phyloP scores from a whole-genome alignment of 352 stramenopile species.

The Globisporangium barbulae region DNA sequence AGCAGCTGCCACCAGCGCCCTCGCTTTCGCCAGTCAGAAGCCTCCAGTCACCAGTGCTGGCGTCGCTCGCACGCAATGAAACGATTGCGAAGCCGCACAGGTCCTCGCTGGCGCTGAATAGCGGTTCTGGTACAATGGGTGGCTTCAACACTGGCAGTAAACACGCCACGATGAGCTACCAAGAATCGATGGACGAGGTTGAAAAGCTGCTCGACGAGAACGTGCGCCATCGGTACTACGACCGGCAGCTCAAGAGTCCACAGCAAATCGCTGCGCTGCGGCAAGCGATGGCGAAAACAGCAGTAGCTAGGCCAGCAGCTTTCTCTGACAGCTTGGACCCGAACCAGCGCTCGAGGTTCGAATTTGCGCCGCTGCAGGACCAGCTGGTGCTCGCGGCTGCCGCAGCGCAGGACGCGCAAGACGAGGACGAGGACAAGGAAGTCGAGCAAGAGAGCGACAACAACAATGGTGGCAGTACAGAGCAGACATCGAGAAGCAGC shows the following conservation, averaged over 20 bases:
- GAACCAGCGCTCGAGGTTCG: constrained; percentile 20
- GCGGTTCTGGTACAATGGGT: not conserved
- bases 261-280: constrained; percentile 19
- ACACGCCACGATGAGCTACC: constrained; percentile 21
- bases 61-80: not conserved
- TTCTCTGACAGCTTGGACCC: no score
- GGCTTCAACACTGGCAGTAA: not conserved
- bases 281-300: constrained; percentile 7
- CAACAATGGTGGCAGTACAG: not conserved
- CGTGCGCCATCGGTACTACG: constrained; percentile 18
- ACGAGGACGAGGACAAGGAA: constrained; percentile 18
- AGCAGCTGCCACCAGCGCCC: not conserved
- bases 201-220: constrained; percentile 48
- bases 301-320: not conserved
- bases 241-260: constrained; percentile 16
- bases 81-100: not conserved
- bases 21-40: not conserved
- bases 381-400: constrained; percentile 28
- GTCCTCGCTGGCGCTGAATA: not conserved
- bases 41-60: not conserved
- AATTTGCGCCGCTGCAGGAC: constrained; percentile 43
- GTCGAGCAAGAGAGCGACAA: not conserved
- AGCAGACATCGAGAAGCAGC: not conserved
- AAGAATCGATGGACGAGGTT: constrained; percentile 45
- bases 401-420: constrained; percentile 19